Evolutionary conservation across 257 asterid genomes (phyloP).

Genomic region (Striga asiatica): DNA sequence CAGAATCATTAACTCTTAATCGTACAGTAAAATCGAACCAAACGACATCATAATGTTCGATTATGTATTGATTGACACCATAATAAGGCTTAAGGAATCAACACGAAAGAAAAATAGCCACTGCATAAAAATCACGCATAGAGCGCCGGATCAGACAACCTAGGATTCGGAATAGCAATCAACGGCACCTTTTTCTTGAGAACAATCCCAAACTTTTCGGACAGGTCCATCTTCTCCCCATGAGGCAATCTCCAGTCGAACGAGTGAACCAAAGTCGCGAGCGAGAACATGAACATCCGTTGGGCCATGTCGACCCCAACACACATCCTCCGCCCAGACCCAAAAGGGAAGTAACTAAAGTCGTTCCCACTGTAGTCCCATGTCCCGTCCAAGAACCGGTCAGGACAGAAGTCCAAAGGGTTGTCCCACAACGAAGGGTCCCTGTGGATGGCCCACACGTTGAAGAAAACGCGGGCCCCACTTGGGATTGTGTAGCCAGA

Average conservation of each 20-base stretch:
- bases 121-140: conserved; percentile 1
- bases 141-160: conserved; percentile 28
- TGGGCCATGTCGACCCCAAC: conserved; percentile 44
- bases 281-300: conserved; percentile 34
- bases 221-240: conserved; percentile 37
- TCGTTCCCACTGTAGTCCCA: conserved; percentile 47
- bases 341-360: conserved; percentile 45
- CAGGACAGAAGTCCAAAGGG: conserved; percentile 44
- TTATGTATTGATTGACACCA: no score
- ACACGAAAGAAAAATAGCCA: no score
- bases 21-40: no score
- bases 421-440: conserved; percentile 54
- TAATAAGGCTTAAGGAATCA: no score
- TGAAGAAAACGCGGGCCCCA: conserved; percentile 53
- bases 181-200: conserved; percentile 48
- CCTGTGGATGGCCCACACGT: conserved; percentile 57
- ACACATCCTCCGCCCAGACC: conserved; percentile 51
- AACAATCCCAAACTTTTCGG: conserved; percentile 69
- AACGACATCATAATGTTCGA: no score
- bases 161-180: conserved; percentile 51
- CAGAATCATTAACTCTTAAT: no score
- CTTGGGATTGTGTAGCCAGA: conserved; percentile 47
- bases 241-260: conserved; percentile 54
- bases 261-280: conserved; percentile 57
- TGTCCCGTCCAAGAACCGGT: conserved; percentile 36